Percentiles rank a stretch among this genome's conserved stretches.
phyloP scores from a whole-genome alignment of 768 basidiomycete genomes.

The Suillus plorans region DNA sequence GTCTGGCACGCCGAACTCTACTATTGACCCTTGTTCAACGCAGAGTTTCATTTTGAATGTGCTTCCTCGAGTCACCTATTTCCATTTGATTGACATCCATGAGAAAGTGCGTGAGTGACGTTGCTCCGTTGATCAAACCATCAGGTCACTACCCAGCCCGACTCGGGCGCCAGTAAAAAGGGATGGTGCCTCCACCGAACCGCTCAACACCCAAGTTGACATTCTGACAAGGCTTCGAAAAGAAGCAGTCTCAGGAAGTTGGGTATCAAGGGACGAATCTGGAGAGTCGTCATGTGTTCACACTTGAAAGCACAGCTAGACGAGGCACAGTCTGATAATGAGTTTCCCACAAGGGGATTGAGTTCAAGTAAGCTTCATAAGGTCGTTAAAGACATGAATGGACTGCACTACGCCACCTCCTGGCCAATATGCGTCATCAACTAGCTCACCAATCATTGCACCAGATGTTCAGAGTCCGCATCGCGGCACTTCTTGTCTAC shows the following conservation, averaged over 20 bases:
- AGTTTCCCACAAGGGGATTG: constrained; percentile 1
- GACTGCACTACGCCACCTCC: not conserved
- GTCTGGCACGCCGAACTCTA: too few relatives aligned
- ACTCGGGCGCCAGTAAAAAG: not conserved
- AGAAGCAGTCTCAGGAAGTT: not conserved
- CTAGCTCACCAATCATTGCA: not conserved
- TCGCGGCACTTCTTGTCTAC: constrained; percentile 36
- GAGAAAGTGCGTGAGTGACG: not conserved
- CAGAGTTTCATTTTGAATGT: not conserved
- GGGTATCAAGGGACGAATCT: not conserved
- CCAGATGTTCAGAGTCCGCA: not conserved
- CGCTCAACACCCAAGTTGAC: not conserved
- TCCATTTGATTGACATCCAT: constrained; percentile 2
- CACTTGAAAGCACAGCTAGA: not conserved
- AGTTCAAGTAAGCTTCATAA: not conserved
- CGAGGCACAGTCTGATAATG: not conserved
- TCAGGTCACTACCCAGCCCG: not conserved
- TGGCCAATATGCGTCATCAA: not conserved
- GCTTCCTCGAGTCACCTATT: not conserved
- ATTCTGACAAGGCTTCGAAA: not conserved
- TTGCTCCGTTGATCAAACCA: not conserved
- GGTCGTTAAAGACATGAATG: not conserved
- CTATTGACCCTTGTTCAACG: not conserved
- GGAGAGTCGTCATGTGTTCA: not conserved
- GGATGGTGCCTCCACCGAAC: not conserved